Base-by-base conservation (phyloP, 2,329 filamentous ascomycete genomes). In the Fusarium cicatricum region DNA sequence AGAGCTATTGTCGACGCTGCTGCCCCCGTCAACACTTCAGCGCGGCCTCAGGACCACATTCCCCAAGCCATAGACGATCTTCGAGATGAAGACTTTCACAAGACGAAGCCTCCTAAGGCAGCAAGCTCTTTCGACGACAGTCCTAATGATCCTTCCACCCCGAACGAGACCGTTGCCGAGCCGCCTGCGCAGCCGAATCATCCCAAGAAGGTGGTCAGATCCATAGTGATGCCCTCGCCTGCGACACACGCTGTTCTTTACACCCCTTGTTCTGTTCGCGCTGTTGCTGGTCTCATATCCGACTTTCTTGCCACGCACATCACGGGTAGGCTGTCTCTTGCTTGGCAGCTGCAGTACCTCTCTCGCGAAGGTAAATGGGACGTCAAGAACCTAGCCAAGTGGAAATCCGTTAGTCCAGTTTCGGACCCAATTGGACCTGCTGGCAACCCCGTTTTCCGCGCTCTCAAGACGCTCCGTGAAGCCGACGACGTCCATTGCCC, bases 351-450 rank as follows among this genome's bases (percentile, higher is more conserved):
- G 14, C 90, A 94, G 67, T 89, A 95, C 68, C 85, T 98, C 19
- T 91, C 90, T 3, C 91, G 90, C 2, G 90, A 92, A 64, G 93
- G 93, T 3, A 98, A 98, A 77, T 98, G 94, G 94, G 94, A 97
- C 70, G 92, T 98, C 64, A 98, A 98, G 77, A 98, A 98, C 69
- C 81, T 97, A 11, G 87, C 85, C 55, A 98, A 98, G 71, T 98
- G 94, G 94, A 85, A 91, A 72, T 86, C 86, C 15, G 90, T 96
- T 1, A 75, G 79, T 2, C 90, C 92, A 0, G 90, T 96, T 1
- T 96, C 91, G 0, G 82, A 84, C 2, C 87, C 89, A 4, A 95
- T 98, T 55, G 90, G 84, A 3, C 74, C 69, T 6, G 26, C 43
- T 7, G 70, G 56, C 32, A 60, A 61, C 0, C 85, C 86, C 12